Conservation (phyloP, 257 asterid genomes). For the Linaria vulgaris region DNA sequence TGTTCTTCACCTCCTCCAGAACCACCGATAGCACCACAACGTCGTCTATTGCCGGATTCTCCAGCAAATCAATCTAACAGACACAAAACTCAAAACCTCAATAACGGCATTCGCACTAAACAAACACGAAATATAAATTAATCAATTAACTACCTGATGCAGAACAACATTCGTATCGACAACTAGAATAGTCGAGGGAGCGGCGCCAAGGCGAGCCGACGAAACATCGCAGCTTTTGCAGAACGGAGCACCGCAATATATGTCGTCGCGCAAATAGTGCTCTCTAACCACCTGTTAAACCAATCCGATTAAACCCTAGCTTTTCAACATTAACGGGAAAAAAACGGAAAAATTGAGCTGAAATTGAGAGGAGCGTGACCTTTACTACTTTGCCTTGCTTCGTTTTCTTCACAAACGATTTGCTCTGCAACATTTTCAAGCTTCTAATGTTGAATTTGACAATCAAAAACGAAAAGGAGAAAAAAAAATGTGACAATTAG, state of each 20-base stretch:
- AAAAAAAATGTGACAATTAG: no score
- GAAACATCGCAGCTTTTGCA: constrained; percentile 68
- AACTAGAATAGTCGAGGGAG: constrained; percentile 50
- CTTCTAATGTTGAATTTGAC: no score
- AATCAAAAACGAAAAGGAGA: no score
- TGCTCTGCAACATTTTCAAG: constrained; percentile 72
- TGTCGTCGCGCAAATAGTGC: constrained; percentile 89
- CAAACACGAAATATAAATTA: not conserved
- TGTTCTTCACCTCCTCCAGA: constrained; percentile 91
- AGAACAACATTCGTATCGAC: constrained; percentile 93
- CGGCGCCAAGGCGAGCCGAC: constrained; percentile 51
- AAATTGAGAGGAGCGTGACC: constrained; percentile 38
- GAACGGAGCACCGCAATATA: constrained; percentile 83
- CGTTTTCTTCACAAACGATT: constrained; percentile 72
- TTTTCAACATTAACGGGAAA: not conserved
- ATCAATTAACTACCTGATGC: constrained; percentile 74
- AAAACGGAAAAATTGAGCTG: not conserved
- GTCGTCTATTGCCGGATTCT: constrained; percentile 81
- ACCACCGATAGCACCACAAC: constrained; percentile 91
- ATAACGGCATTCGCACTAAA: not conserved
- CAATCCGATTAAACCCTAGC: constrained; percentile 24
- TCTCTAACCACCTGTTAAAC: constrained; percentile 74
- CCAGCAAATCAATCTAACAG: constrained; percentile 87
- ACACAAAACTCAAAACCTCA: not conserved
- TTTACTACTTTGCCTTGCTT: constrained; percentile 80